Evolutionary conservation across 768 basidiomycete species (phyloP), one percentile per base, ranked within the genome.

Genomic region (Calocera viscosa): DNA sequence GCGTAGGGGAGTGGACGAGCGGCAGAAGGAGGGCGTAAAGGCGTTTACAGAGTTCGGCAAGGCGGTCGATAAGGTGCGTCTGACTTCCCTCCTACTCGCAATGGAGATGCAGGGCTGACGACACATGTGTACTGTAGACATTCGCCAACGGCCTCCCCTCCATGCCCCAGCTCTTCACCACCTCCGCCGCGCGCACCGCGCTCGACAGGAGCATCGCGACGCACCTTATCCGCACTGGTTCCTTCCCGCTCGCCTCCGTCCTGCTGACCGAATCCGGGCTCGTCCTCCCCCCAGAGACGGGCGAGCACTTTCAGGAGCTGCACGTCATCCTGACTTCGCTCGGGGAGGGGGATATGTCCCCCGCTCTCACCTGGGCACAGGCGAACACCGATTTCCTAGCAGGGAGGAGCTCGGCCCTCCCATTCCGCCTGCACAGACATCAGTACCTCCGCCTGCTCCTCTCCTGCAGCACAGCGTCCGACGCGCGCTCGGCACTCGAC

Each of bases 351-450:
- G 66, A 73, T 19, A 67, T 77, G 11, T 10, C 2, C 7, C 53
- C 53, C 22, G 53, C 53, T 19, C 53, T 60, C 11, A 64, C 80
- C 82, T 98, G 95, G 96, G 84, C 87, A 16, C 78, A 77, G 47
- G 79, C 78, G 65, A 86, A 94, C 72, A 81, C 82, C 32, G 66
- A 72, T 1, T 94, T 90, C 73, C 80, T 96, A 14, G 76, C 80
- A 3, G 86, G 88, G 34, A 83, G 83, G 10, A 95, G 94, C 0
- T n/a, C n/a, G n/a, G 82, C 90, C 0, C 82, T 99, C 12, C 91
- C 93, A 71, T 99, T 95, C 74, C 80, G 88, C 73, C 83, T 98
- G 30, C 91, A 97, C 71, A 89, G 91, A 30, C 93, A 91, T 11
- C 88, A 93, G 74, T 97, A 91, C 74, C 82, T 96, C 65, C 86